Percentiles rank a stretch among this genome's conserved stretches.
These are phyloP conservation scores for Mycena olivaceomarginata DNA, from an alignment of 768 basidiomycete genomes.

Conservation along the genomic window DNA sequence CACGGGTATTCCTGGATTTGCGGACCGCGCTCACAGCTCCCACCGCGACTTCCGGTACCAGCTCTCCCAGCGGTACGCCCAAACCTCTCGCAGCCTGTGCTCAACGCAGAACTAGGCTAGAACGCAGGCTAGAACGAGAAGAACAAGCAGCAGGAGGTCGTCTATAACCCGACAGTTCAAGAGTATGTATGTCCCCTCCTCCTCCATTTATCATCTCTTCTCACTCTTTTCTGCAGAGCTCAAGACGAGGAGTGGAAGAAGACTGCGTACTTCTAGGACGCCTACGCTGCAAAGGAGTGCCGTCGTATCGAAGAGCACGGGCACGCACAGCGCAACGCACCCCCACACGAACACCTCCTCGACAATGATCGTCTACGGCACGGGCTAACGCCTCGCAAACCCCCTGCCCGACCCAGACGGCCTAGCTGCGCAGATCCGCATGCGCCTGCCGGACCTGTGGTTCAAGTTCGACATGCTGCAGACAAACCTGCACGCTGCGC, in stretches of 20 bases:
- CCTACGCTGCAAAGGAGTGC: conserved; percentile 69
- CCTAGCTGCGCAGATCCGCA: conserved; percentile 53
- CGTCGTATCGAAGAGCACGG: conserved; percentile 70
- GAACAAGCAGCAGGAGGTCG: conserved; percentile 79
- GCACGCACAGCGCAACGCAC: conserved; percentile 44
- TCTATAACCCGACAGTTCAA: conserved; percentile 79
- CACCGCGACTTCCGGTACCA: too few species aligned
- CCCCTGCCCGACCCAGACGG: conserved; percentile 37
- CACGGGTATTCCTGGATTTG: too few species aligned
- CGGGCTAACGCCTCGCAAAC: conserved; percentile 55
- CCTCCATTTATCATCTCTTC: background rate
- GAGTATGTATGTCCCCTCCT: conserved; percentile 68
- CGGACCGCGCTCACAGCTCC: too few species aligned
- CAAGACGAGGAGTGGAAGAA: conserved; percentile 83
- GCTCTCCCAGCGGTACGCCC: too few species aligned
- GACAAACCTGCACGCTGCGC: conserved; percentile 70
- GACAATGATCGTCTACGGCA: conserved; percentile 54
- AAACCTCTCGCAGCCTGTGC: too few species aligned
- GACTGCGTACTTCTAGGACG: conserved; percentile 75
- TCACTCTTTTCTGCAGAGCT: conserved; percentile 49
- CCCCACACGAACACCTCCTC: conserved; percentile 19
- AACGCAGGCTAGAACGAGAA: conserved; percentile 89
- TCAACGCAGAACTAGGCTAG: too few species aligned
- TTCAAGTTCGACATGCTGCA: conserved; percentile 78
- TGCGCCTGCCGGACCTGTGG: conserved; percentile 67